phyloP scores from a whole-genome alignment of 495 filamentous ascomycete species.

The Penicillium parvum region DNA sequence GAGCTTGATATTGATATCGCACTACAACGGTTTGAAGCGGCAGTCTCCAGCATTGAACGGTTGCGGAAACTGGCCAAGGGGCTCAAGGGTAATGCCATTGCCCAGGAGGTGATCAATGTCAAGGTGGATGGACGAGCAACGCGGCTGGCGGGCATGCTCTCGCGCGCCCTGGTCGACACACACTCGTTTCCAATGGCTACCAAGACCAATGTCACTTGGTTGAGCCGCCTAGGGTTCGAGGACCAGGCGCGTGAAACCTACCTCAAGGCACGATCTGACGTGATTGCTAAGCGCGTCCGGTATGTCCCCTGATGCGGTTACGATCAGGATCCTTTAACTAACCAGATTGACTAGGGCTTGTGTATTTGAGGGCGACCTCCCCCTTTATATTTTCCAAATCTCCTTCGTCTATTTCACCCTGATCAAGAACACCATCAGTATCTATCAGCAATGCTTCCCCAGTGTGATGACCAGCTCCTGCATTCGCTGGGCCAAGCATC shows the following conservation, averaged over 20 bases:
- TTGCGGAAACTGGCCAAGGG: conserved; percentile 71
- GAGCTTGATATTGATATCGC: conserved; percentile 95
- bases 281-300: conserved; percentile 78
- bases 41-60: conserved; percentile 76
- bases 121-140: conserved; percentile 85
- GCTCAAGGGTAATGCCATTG: conserved; percentile 76
- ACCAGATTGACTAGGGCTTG: conserved; percentile 59
- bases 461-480: conserved; percentile 81
- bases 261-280: conserved; percentile 67
- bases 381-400: conserved; percentile 90
- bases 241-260: conserved; percentile 85
- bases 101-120: conserved; percentile 80
- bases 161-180: conserved; percentile 66
- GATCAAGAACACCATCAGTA: conserved; percentile 83
- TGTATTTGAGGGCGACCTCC: conserved; percentile 88
- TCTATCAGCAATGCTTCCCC: conserved; percentile 87
- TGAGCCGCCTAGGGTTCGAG: conserved; percentile 81
- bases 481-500: conserved; percentile 93
- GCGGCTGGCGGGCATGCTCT: conserved; percentile 69
- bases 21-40: conserved; percentile 80
- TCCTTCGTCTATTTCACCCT: conserved; percentile 94
- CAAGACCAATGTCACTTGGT: conserved; percentile 70
- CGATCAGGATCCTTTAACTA: background rate
- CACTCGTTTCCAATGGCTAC: conserved; percentile 70
- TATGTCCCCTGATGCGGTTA: too few relatives aligned